Conservation (phyloP, 2,329 filamentous ascomycete species). For the Penicillium sumatraense region DNA sequence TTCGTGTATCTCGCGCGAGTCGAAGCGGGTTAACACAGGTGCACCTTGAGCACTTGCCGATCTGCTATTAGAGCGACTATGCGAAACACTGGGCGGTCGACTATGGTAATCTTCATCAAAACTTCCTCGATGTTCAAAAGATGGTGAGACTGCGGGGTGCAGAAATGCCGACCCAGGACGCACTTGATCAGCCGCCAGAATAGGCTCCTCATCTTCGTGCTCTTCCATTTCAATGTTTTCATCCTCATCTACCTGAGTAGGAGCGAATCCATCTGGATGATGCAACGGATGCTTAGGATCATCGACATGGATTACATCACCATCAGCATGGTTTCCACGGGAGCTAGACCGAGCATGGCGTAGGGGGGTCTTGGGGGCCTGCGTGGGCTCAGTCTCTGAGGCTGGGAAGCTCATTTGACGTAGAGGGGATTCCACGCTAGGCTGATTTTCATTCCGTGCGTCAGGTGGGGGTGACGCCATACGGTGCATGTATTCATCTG, state of each 20-base stretch:
- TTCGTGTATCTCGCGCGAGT: conserved; percentile 58
- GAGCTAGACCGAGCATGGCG: conserved; percentile 19
- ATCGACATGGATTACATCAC: conserved; percentile 74
- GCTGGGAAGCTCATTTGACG: conserved; percentile 56
- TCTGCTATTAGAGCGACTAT: conserved; percentile 68
- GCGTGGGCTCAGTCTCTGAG: conserved; percentile 49
- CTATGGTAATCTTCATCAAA: conserved; percentile 57
- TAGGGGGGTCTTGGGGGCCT: conserved; percentile 10
- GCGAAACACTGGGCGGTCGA: conserved; percentile 58
- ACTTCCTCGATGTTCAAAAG: conserved; percentile 66
- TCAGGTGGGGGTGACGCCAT: conserved; percentile 67
- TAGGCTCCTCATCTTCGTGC: conserved; percentile 70
- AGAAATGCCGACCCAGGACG: conserved; percentile 69
- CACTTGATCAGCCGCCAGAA: conserved; percentile 87
- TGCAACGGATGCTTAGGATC: conserved; percentile 57
- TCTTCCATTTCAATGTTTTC: conserved; percentile 50
- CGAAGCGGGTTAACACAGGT: conserved; percentile 58
- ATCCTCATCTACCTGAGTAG: conserved; percentile 55
- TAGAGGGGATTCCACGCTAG: conserved; percentile 56
- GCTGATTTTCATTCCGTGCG: conserved; percentile 48
- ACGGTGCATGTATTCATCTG: conserved; percentile 80
- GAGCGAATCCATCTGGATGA: conserved; percentile 55
- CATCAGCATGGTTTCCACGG: conserved; percentile 21
- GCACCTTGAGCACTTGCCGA: conserved; percentile 67
- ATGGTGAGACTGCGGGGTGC: conserved; percentile 81